Base-by-base conservation (phyloP, 768 basidiomycete genomes). In the Boletellus ananas region DNA sequence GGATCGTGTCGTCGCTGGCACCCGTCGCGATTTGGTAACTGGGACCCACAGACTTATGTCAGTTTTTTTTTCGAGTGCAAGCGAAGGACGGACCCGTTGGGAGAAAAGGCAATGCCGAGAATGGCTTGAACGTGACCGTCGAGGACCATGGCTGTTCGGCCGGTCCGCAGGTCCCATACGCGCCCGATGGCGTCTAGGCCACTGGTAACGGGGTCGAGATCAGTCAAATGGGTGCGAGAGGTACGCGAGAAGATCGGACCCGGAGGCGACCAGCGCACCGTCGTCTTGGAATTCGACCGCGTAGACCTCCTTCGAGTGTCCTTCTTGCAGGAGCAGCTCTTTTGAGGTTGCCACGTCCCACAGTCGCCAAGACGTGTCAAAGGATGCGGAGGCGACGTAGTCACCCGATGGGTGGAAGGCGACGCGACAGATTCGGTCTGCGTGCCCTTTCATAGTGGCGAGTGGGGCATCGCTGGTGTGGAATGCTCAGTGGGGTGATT, bases 1-100 rank as follows among this genome's bases (percentile, higher is more conserved):
- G 87, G 62, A 99, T 88, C 0, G 96, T 96, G 65, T 98, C 96
- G 69, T 99, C 96, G 39, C 90, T 93, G 4, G 94, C 86, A 34
- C 95, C 96, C 0, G 96, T 96, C 27, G 94, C 96, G 43, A 99
- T 85, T 78, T 98, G 95, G 64, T 96, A 94, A 54, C 94, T 97
- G 61, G 37, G 55, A 43, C 55, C 51, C 41, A 43, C 41, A 42
- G 36, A 12, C 6, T 17, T 42, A 57, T 34, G 56, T 58, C 47
- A 64, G 37, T 4, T 2, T 20, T 38, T 31, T 23, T 20, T 29
- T 20, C n/a, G 6, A 12, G 10, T 3, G 20, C 16, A 48, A 20
- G 27, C 29, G 25, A 55, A 43, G 57, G 51, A 72, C 87, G 54
- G 64, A 95, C 93, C 95, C 93, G 61, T 94, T 97, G 6, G 95